phyloP scores from a whole-genome alignment of 192 early-diverging fungal genomes.

The Coemansia sp. region DNA sequence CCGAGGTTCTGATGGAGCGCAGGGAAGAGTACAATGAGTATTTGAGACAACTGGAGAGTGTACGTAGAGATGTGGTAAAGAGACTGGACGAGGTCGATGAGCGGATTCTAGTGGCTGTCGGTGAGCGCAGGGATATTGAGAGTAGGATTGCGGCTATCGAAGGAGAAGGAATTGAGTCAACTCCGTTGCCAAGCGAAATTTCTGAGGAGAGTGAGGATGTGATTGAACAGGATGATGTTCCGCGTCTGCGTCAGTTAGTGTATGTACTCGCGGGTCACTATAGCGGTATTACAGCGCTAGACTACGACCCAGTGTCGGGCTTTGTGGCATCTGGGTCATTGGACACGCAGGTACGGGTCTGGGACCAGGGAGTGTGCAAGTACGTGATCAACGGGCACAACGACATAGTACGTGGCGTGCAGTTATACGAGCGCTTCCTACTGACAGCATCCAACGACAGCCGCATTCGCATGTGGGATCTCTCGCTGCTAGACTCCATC shows the following conservation, averaged over 20 bases:
- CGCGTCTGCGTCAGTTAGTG: constrained; percentile 32
- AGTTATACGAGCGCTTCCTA: constrained; percentile 49
- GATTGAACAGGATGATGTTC: constrained; percentile 39
- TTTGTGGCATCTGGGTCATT: constrained; percentile 66
- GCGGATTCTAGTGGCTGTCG: constrained; percentile 19
- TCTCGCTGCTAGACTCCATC: constrained; percentile 60
- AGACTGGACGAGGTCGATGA: constrained; percentile 25
- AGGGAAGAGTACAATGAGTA: constrained; percentile 37
- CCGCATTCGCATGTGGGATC: constrained; percentile 72
- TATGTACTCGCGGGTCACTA: constrained; percentile 61
- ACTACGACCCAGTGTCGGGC: constrained; percentile 61
- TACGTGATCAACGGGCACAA: constrained; percentile 33
- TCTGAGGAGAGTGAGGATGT: constrained; percentile 13
- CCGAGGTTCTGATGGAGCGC: constrained; percentile 25
- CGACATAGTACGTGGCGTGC: constrained; percentile 40
- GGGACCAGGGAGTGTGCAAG: constrained; percentile 58
- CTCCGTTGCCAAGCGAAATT: not conserved
- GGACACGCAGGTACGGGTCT: constrained; percentile 71
- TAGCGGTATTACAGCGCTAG: constrained; percentile 61
- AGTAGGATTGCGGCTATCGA: constrained; percentile 10
- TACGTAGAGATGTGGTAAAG: constrained; percentile 15
- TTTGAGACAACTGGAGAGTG: constrained; percentile 25
- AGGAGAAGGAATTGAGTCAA: not conserved
- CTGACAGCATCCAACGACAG: constrained; percentile 69
- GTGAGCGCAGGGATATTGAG: constrained; percentile 24